A percentile compares a stretch with the other conserved stretches of the same genome.
phyloP scores from a whole-genome alignment of 2,329 filamentous ascomycete genomes.

The Calonectria pteridis region DNA sequence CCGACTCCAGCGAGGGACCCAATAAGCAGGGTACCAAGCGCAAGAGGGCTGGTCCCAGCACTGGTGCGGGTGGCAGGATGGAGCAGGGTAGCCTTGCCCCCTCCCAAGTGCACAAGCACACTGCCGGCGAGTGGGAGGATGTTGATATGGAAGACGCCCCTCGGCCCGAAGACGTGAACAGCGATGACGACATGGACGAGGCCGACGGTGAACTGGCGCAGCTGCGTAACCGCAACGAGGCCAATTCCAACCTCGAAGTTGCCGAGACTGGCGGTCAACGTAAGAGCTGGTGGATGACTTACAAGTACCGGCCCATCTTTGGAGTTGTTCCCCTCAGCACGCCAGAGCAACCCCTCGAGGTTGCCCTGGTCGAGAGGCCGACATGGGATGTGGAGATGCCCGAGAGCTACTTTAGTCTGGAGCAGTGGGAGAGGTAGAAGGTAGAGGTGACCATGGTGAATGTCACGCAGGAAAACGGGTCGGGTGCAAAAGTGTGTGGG shows the following conservation, averaged over 20 bases:
- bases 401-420: slow-evolving; percentile 74
- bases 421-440: slow-evolving; percentile 65
- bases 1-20: slow-evolving; percentile 46
- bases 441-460: slow-evolving; percentile 32
- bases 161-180: slow-evolving; percentile 49
- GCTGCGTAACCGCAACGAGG: slow-evolving; percentile 47
- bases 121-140: slow-evolving; percentile 56
- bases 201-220: slow-evolving; percentile 50
- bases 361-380: slow-evolving; percentile 89
- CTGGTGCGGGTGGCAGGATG: slow-evolving; percentile 68
- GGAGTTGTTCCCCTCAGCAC: slow-evolving; percentile 69
- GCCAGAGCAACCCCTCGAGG: slow-evolving; percentile 70
- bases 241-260: slow-evolving; percentile 33
- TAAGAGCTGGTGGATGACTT: slow-evolving; percentile 80
- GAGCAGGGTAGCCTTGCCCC: slow-evolving; percentile 59
- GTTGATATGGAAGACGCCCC: slow-evolving; percentile 55
- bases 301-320: slow-evolving; percentile 94
- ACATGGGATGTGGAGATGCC: slow-evolving; percentile 85
- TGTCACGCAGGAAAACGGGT: slow-evolving; percentile 5
- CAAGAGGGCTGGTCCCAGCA: slow-evolving; percentile 63
- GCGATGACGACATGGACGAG: slow-evolving; percentile 55
- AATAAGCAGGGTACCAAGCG: slow-evolving; percentile 61
- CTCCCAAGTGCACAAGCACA: slow-evolving; percentile 56
- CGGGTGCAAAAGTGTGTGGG: not conserved
- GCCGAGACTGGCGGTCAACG: slow-evolving; percentile 43